phyloP scores from a whole-genome alignment of 2,329 filamentous ascomycete species.

The Cladosporium sp. region DNA sequence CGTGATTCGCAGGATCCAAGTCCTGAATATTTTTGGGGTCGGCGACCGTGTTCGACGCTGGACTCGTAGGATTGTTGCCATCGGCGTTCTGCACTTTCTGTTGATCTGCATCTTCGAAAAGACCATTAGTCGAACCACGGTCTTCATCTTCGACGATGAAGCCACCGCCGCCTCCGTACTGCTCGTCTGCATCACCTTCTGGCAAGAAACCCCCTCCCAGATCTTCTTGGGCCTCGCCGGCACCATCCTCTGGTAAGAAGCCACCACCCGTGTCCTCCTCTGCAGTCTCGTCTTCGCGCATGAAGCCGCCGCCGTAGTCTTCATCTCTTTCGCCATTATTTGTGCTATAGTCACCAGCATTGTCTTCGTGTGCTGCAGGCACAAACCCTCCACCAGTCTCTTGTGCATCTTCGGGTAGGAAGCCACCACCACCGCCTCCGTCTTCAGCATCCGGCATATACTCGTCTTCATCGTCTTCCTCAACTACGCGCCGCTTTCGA shows the following conservation, averaged over 20 bases:
- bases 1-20: no score
- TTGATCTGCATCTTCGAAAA: conserved; percentile 1
- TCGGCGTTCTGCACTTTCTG: not conserved
- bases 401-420: conserved; percentile 26
- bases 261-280: conserved; percentile 15
- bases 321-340: conserved; percentile 19
- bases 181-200: not conserved
- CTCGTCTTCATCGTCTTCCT: conserved; percentile 29
- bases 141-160: conserved; percentile 5
- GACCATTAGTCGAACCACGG: not conserved
- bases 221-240: not conserved
- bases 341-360: conserved; percentile 14
- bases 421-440: conserved; percentile 25
- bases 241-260: not conserved
- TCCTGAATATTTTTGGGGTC: no score
- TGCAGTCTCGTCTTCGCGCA: conserved; percentile 22
- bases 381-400: conserved; percentile 17
- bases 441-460: conserved; percentile 12
- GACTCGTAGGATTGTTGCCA: no score
- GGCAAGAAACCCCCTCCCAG: not conserved
- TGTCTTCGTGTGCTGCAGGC: not conserved
- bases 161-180: not conserved
- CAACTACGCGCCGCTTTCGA: conserved; percentile 1
- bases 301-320: conserved; percentile 26
- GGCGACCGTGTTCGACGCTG: no score